These are phyloP conservation scores for Prunus salicina DNA, from an alignment of 306 rosid genomes.

Conservation along the genomic window DNA sequence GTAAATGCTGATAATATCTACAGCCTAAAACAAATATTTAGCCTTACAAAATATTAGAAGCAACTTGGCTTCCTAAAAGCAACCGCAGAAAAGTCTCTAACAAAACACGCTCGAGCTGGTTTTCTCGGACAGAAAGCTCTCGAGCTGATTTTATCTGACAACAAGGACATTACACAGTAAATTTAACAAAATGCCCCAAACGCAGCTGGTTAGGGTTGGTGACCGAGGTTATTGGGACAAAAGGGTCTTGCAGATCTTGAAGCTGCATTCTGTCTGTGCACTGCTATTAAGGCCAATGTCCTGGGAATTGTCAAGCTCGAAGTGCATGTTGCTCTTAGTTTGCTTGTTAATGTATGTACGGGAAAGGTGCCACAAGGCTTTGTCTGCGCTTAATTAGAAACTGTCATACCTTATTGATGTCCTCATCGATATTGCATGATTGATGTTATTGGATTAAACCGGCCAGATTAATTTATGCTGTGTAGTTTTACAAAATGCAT, in stretches of 20 bases:
- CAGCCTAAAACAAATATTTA: too few relatives aligned
- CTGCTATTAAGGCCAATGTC: slow-evolving; percentile 58
- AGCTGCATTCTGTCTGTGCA: slow-evolving; percentile 76
- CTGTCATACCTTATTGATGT: background rate
- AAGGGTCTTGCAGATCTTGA: slow-evolving; percentile 68
- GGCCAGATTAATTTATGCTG: background rate
- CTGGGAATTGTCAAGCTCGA: slow-evolving; percentile 48
- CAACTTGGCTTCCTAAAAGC: too few relatives aligned
- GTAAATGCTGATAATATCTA: too few relatives aligned
- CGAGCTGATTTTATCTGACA: too few relatives aligned
- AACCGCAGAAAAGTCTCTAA: too few relatives aligned
- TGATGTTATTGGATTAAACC: background rate
- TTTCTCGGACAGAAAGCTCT: too few relatives aligned
- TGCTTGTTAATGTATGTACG: slow-evolving; percentile 53
- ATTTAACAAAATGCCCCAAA: background rate
- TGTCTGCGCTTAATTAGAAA: slow-evolving; percentile 49
- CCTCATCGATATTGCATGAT: background rate
- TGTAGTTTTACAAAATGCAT: too few relatives aligned
- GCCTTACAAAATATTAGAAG: too few relatives aligned
- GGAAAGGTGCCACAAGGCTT: slow-evolving; percentile 60
- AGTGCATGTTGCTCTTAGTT: slow-evolving; percentile 54
- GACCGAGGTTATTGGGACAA: slow-evolving; percentile 54
- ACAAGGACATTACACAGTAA: too few relatives aligned
- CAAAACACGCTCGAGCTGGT: too few relatives aligned
- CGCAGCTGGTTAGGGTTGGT: slow-evolving; percentile 75